A percentile compares a stretch with the other conserved stretches of the same genome.
Evolutionary conservation across 1,139 yeast genomes (phyloP).

Genomic region (Insectozyma bohioensis): DNA sequence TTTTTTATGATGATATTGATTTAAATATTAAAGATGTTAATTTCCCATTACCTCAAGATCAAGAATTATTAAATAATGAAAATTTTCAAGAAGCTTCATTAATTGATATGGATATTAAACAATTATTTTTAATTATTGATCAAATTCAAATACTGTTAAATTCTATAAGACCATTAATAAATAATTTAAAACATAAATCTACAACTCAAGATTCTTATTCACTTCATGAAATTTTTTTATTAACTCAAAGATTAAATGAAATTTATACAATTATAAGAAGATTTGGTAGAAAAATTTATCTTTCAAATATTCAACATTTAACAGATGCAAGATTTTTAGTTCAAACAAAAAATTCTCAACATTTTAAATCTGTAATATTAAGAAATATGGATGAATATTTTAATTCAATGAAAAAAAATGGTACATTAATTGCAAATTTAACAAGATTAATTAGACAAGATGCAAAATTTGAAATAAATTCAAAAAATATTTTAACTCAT

Average conservation of each 20-base stretch:
- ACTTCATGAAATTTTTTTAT: conserved; percentile 49
- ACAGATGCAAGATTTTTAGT: conserved; percentile 37
- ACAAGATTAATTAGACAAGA: conserved; percentile 50
- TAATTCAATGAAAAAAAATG: conserved; percentile 50
- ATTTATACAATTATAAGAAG: conserved; percentile 43
- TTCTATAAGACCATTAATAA: conserved; percentile 26
- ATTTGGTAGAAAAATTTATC: conserved; percentile 43
- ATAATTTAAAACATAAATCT: conserved; percentile 21
- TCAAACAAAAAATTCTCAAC: conserved; percentile 25
- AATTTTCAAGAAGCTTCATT: conserved; percentile 32
- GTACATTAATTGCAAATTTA: conserved; percentile 50
- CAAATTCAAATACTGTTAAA: conserved; percentile 22
- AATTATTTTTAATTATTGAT: conserved; percentile 26
- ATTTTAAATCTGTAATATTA: conserved; percentile 30
- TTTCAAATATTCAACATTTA: conserved; percentile 42
- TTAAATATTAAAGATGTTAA: conserved; percentile 17
- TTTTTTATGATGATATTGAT: conserved; percentile 15
- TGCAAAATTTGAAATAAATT: conserved; percentile 33
- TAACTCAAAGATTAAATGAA: conserved; percentile 47
- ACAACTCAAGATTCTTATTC: conserved; percentile 28
- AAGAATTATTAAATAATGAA: conserved; percentile 15
- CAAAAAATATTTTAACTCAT: conserved; percentile 41
- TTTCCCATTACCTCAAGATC: conserved; percentile 19
- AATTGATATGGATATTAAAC: conserved; percentile 44
- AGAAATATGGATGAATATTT: conserved; percentile 43